phyloP scores from a whole-genome alignment of 495 filamentous ascomycete species.

The Mycothermus thermophilus region DNA sequence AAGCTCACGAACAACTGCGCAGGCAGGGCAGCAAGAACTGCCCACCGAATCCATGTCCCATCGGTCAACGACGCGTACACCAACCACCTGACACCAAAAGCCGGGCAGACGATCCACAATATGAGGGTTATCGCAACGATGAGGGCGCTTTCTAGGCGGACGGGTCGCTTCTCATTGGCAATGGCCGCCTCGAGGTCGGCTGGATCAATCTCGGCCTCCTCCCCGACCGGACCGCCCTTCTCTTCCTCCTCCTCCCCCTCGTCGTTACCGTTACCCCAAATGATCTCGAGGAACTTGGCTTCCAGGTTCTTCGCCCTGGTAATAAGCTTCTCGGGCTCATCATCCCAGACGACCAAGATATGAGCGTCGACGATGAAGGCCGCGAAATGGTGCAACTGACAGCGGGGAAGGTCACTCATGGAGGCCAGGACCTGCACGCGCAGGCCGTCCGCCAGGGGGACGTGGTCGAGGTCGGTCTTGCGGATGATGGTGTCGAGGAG shows the following conservation, averaged over 20 bases:
- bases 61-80: constrained; percentile 41
- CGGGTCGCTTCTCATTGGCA: constrained; percentile 24
- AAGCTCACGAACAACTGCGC: constrained; percentile 44
- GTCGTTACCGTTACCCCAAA: constrained; percentile 45
- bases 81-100: constrained; percentile 40
- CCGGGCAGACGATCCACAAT: constrained; percentile 39
- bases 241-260: constrained; percentile 40
- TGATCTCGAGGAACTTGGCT: constrained; percentile 56
- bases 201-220: constrained; percentile 11
- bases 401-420: constrained; percentile 50
- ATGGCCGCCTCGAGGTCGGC: constrained; percentile 19
- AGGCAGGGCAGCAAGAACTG: constrained; percentile 32
- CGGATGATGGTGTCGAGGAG: constrained; percentile 60
- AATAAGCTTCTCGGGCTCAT: constrained; percentile 57
- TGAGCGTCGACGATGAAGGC: constrained; percentile 58
- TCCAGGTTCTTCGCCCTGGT: constrained; percentile 54
- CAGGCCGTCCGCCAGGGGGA: constrained; percentile 58
- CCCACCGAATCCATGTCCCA: constrained; percentile 31
- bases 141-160: constrained; percentile 37
- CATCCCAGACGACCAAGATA: constrained; percentile 62
- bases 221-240: too few relatives aligned
- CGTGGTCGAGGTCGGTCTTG: constrained; percentile 55
- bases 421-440: constrained; percentile 60
- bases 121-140: constrained; percentile 37
- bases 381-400: constrained; percentile 60